Conservation (phyloP, 2,329 filamentous ascomycete species). For the Diaporthe caulivora region DNA sequence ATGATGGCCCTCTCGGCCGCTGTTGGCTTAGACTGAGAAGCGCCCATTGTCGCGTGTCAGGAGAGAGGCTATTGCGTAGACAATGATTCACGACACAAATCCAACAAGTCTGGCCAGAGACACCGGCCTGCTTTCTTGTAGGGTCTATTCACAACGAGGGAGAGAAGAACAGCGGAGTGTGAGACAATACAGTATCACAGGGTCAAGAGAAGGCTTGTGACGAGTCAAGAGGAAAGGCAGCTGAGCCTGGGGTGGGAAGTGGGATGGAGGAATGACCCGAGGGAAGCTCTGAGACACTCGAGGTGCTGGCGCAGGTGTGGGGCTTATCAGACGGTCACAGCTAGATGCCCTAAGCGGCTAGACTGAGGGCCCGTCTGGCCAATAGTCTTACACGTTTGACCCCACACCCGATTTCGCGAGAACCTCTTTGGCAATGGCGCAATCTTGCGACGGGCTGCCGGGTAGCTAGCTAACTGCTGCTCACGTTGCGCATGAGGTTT, state of each 20-base stretch:
- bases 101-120: background rate
- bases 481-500: background rate
- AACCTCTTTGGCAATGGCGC: conserved; percentile 26
- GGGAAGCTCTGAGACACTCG: conserved; percentile 7
- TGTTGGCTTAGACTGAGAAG: conserved; percentile 56
- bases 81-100: background rate
- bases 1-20: conserved; percentile 58
- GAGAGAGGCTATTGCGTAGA: background rate
- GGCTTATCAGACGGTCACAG: conserved; percentile 15
- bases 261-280: conserved; percentile 12
- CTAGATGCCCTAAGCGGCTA: conserved; percentile 16
- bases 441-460: conserved; percentile 14
- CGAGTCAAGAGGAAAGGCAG: conserved; percentile 20
- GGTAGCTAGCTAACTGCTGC: background rate
- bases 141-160: background rate
- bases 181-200: background rate
- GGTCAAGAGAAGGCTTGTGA: background rate
- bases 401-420: background rate
- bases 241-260: background rate
- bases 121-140: background rate
- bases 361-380: background rate
- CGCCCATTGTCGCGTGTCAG: conserved; percentile 56
- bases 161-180: background rate
- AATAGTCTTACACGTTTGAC: conserved; percentile 29
- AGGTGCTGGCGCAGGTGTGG: conserved; percentile 27